These are phyloP conservation scores for Eremothecium gossypii DNA, from an alignment of 1,139 yeast species.

Conservation along the genomic window DNA sequence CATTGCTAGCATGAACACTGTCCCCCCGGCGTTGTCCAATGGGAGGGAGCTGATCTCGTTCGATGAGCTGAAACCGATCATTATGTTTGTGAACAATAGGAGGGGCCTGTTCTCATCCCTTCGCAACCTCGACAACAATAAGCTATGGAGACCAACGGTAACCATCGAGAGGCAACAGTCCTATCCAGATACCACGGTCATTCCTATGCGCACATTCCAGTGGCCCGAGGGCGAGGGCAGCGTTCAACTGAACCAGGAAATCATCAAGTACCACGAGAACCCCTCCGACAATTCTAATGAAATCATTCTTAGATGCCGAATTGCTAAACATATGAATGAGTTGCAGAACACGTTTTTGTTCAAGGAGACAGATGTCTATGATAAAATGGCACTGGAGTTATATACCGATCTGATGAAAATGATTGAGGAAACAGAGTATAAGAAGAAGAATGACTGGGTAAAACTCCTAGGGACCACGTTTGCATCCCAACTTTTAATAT, in stretches of 20 bases:
- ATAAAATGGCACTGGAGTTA: slow-evolving; percentile 47
- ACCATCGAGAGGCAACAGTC: slow-evolving; percentile 25
- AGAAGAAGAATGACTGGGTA: slow-evolving; percentile 41
- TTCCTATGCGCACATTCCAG: slow-evolving; percentile 14
- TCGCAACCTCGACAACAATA: slow-evolving; percentile 16
- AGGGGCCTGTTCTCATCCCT: slow-evolving; percentile 24
- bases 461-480: slow-evolving; percentile 51
- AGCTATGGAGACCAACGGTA: slow-evolving; percentile 26
- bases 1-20: slow-evolving; percentile 47
- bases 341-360: slow-evolving; percentile 41
- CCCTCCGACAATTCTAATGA: slow-evolving; percentile 36
- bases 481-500: slow-evolving; percentile 48
- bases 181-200: slow-evolving; percentile 24
- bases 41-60: slow-evolving; percentile 48
- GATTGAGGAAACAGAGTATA: slow-evolving; percentile 39
- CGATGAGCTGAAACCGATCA: slow-evolving; percentile 51
- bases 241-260: slow-evolving; percentile 14
- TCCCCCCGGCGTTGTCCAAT: slow-evolving; percentile 45
- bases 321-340: slow-evolving; percentile 50
- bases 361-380: slow-evolving; percentile 44
- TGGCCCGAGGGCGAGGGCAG: slow-evolving; percentile 17
- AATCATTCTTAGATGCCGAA: slow-evolving; percentile 36
- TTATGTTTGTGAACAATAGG: slow-evolving; percentile 48
- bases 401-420: slow-evolving; percentile 48
- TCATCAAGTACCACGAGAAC: slow-evolving; percentile 29